Percentiles rank a stretch among this genome's conserved stretches.
phyloP scores from a whole-genome alignment of 306 rosid species.

The Psophocarpus tetragonolobus region DNA sequence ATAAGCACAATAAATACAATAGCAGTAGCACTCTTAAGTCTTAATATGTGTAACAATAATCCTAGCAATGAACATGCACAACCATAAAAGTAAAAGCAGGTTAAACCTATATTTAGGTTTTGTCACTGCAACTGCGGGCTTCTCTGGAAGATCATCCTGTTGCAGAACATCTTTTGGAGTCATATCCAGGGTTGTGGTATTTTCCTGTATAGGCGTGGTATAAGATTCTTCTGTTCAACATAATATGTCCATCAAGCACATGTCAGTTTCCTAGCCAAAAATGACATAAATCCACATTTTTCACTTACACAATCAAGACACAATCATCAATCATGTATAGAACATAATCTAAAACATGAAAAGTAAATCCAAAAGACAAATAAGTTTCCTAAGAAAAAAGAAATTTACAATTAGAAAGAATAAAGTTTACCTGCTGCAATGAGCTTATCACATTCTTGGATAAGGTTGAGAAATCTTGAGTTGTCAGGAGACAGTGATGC shows the following conservation, averaged over 20 bases:
- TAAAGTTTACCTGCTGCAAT: slow-evolving; percentile 68
- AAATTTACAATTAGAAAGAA: slow-evolving; percentile 19
- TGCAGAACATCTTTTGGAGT: slow-evolving; percentile 40
- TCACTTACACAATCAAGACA: slow-evolving; percentile 9
- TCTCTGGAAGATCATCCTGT: slow-evolving; percentile 31
- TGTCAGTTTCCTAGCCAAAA: slow-evolving; percentile 22
- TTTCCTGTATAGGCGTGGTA: slow-evolving; percentile 43
- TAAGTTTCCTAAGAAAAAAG: slow-evolving; percentile 1
- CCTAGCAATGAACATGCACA: not conserved
- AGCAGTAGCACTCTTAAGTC: not conserved
- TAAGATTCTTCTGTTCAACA: slow-evolving; percentile 65
- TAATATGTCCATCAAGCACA: slow-evolving; percentile 28
- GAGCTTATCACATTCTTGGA: slow-evolving; percentile 65
- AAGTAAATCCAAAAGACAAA: not conserved
- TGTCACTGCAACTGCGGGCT: slow-evolving; percentile 37
- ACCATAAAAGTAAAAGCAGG: not conserved
- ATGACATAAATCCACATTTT: not conserved
- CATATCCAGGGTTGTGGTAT: slow-evolving; percentile 23
- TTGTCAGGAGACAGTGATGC: slow-evolving; percentile 60
- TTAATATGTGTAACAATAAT: not conserved
- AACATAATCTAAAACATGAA: not conserved
- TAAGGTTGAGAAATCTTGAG: slow-evolving; percentile 53
- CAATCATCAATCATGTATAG: not conserved
- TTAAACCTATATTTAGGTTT: slow-evolving; percentile 81
- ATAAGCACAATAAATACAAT: not conserved